Percentiles rank a stretch among this genome's conserved stretches.
Evolutionary conservation across 1,139 yeast species (phyloP).

Genomic region (Candida dubliniensis): DNA sequence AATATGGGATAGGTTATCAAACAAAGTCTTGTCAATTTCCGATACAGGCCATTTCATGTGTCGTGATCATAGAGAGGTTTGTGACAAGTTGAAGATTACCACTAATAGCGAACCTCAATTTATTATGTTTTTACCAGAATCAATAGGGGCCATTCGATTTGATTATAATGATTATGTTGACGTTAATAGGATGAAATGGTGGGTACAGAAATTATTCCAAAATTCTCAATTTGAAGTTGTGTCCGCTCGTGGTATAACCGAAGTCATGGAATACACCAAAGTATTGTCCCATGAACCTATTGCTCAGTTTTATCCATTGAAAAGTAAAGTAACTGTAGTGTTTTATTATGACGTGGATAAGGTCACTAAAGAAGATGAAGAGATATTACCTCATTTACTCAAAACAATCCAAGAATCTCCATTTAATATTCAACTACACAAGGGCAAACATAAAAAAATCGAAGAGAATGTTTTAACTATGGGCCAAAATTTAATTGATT

Average conservation of each 20-base stretch:
- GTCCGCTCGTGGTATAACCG: constrained; percentile 37
- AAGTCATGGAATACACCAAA: constrained; percentile 40
- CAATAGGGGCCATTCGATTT: constrained; percentile 33
- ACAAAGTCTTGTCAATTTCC: constrained; percentile 43
- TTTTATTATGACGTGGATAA: constrained; percentile 55
- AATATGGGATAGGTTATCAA: constrained; percentile 58
- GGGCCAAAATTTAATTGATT: constrained; percentile 40
- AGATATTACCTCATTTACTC: constrained; percentile 56
- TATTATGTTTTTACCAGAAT: constrained; percentile 43
- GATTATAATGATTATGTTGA: constrained; percentile 32
- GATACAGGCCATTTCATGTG: constrained; percentile 64
- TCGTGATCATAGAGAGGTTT: constrained; percentile 45
- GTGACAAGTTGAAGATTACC: constrained; percentile 39
- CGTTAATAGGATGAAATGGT: constrained; percentile 33
- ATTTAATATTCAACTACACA: constrained; percentile 52
- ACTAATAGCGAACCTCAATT: constrained; percentile 26
- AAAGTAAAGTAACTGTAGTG: constrained; percentile 49
- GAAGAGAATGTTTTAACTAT: constrained; percentile 41
- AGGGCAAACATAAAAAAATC: constrained; percentile 48
- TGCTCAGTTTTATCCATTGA: constrained; percentile 41
- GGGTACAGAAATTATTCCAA: constrained; percentile 32
- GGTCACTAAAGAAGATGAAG: constrained; percentile 58
- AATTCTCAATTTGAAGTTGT: constrained; percentile 42
- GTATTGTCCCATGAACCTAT: constrained; percentile 34
- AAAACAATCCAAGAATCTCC: constrained; percentile 60